These are phyloP conservation scores for Clathrospora elynae DNA, from an alignment of 2,329 filamentous ascomycete species.

Conservation along the genomic window DNA sequence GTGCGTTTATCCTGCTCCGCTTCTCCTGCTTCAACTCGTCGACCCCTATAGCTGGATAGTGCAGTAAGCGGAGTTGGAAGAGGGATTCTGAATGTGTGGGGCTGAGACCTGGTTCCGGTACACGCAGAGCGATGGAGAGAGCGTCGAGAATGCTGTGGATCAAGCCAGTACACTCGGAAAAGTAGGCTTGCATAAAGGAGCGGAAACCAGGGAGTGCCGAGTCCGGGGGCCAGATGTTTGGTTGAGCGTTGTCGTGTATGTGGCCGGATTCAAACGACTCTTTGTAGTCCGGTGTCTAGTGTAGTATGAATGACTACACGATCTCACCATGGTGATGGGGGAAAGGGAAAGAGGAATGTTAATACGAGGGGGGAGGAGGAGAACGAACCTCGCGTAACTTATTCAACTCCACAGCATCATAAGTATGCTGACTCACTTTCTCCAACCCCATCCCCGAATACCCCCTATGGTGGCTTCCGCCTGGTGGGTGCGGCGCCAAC, in stretches of 20 bases:
- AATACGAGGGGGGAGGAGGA: no score
- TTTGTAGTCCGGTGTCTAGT: conserved; percentile 42
- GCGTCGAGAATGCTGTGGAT: conserved; percentile 35
- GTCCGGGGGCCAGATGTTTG: conserved; percentile 52
- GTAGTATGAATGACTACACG: no score
- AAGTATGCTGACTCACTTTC: conserved; percentile 44
- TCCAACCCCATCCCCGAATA: conserved; percentile 48
- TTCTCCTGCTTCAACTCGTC: conserved; percentile 29
- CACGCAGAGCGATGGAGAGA: conserved; percentile 32
- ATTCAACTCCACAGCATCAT: conserved; percentile 23
- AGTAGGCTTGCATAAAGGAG: conserved; percentile 34
- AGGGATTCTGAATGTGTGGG: conserved; percentile 32
- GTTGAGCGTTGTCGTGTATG: conserved; percentile 31
- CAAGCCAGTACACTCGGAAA: conserved; percentile 25
- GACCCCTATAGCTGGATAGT: conserved; percentile 46
- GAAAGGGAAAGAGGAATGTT: background rate
- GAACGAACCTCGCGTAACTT: conserved; percentile 23
- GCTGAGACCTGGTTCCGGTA: conserved; percentile 23
- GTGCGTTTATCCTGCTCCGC: conserved; percentile 47
- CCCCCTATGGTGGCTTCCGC: conserved; percentile 48
- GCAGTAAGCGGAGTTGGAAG: conserved; percentile 47
- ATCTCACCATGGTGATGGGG: no score
- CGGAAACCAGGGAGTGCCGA: conserved; percentile 48
- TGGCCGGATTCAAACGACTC: conserved; percentile 46
- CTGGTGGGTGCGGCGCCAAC: conserved; percentile 48